phyloP scores from a whole-genome alignment of 2,329 filamentous ascomycete species.

The Xylaria sp. region DNA sequence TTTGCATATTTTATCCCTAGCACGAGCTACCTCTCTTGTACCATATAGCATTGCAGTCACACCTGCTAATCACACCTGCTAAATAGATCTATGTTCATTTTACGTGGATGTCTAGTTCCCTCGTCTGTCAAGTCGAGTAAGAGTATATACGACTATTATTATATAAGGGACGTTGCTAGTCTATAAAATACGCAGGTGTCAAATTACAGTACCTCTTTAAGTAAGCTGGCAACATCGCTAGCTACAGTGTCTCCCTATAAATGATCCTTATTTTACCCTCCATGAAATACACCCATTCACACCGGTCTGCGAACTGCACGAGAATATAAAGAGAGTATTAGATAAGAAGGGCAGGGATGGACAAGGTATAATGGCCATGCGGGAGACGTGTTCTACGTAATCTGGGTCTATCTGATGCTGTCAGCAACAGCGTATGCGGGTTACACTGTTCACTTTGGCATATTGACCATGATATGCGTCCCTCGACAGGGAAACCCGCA shows the following conservation, averaged over 20 bases:
- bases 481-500: neutral
- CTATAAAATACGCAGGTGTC: neutral
- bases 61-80: slow-evolving; percentile 39
- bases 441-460: neutral
- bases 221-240: neutral
- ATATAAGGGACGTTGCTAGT: neutral
- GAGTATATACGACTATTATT: neutral
- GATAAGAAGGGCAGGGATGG: neutral
- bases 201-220: neutral
- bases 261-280: neutral
- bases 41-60: slow-evolving; percentile 48
- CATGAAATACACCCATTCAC: neutral
- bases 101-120: slow-evolving; percentile 3
- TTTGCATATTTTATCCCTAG: slow-evolving; percentile 31
- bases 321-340: neutral
- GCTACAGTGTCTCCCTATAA: neutral
- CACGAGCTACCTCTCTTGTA: slow-evolving; percentile 46
- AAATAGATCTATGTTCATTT: slow-evolving; percentile 48
- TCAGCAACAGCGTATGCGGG: neutral
- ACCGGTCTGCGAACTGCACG: neutral
- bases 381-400: neutral
- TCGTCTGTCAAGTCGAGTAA: neutral
- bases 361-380: neutral
- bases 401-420: neutral
- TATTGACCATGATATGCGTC: neutral